These are phyloP conservation scores for Salix suchowensis DNA, from an alignment of 345 rosid genomes.

Conservation along the genomic window DNA sequence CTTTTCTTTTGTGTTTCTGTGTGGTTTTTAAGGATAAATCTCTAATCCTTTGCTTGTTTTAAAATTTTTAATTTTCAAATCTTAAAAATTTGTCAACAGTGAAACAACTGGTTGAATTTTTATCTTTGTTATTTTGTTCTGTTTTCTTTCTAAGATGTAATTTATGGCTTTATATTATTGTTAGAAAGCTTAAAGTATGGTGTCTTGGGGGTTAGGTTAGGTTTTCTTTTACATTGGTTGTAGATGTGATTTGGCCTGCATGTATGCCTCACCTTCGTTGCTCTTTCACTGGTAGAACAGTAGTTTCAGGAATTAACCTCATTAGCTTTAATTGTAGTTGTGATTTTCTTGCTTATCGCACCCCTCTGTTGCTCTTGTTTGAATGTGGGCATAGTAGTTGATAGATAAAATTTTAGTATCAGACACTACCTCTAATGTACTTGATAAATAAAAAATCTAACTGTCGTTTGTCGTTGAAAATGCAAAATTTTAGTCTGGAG, in stretches of 20 bases:
- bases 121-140: not conserved
- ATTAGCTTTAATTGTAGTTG: not conserved
- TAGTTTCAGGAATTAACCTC: not conserved
- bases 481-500: not conserved
- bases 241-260: not conserved
- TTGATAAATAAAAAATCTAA: no score
- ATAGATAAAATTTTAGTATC: not conserved
- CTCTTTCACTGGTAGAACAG: not conserved
- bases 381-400: not conserved
- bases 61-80: no score
- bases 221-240: not conserved
- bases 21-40: not conserved
- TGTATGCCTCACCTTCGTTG: not conserved
- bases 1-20: no score
- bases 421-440: not conserved
- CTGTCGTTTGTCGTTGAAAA: not conserved
- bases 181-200: not conserved
- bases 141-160: no score
- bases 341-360: not conserved
- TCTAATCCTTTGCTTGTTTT: not conserved
- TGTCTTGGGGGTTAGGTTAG: not conserved
- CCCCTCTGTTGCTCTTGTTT: not conserved
- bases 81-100: no score
- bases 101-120: not conserved
- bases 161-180: not conserved